A percentile compares a stretch with the other conserved stretches of the same genome.
Conservation (phyloP, 2,329 filamentous ascomycete genomes). For the Seiridium unicorne region DNA sequence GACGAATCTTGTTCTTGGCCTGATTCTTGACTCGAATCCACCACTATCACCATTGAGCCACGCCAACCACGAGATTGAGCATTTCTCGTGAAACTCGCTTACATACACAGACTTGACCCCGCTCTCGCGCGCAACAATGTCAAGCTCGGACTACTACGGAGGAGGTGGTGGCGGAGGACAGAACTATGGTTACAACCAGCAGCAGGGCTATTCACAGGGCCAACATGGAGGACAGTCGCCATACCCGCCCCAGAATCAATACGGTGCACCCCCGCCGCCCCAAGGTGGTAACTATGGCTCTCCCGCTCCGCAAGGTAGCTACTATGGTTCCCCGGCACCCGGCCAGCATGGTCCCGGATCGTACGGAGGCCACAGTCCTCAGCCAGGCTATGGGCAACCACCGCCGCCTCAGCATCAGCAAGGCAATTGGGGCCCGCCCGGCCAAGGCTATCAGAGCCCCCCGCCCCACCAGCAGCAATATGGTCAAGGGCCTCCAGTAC, state of each 20-base stretch:
- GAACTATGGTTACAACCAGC: constrained; percentile 9
- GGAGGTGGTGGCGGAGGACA: constrained; percentile 3
- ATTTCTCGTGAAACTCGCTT: neutral
- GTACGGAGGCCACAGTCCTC: constrained; percentile 8
- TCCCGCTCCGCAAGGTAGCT: too few species aligned
- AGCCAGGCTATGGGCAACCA: constrained; percentile 7
- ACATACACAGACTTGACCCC: neutral
- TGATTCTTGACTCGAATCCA: neutral
- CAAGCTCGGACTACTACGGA: constrained; percentile 10
- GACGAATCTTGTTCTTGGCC: neutral
- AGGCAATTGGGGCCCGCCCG: neutral
- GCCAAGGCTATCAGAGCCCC: neutral
- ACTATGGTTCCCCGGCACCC: neutral
- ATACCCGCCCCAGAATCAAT: constrained; percentile 13
- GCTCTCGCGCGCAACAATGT: neutral
- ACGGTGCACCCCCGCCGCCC: constrained; percentile 6
- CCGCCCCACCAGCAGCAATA: constrained; percentile 1
- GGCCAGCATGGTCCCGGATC: neutral
- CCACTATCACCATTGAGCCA: too few species aligned
- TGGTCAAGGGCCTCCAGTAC: neutral
- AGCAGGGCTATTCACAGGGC: constrained; percentile 2
- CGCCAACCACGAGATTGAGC: too few species aligned
- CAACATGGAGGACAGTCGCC: constrained; percentile 4
- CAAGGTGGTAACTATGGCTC: neutral
- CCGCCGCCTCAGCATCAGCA: neutral